Evolutionary conservation across 306 rosid species (phyloP), one percentile per base, ranked within the genome.

Genomic region (Prunus fruticosa): DNA sequence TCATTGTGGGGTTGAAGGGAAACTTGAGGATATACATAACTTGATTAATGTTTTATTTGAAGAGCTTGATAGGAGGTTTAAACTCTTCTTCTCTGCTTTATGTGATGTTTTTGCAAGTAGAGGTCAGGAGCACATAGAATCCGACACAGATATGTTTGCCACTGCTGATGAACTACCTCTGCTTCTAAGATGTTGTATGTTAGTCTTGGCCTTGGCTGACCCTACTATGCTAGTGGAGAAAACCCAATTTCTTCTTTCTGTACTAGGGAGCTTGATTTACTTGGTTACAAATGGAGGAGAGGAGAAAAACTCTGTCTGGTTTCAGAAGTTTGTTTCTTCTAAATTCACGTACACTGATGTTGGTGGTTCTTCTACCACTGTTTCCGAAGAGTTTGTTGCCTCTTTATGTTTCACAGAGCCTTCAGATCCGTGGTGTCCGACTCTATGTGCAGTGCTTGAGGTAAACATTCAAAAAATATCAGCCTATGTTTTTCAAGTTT

Each of bases 391-490:
- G 10, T 80, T 80, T 45, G 75, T 69, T 62, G 82, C 88, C 67
- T 78, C 81, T 58, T 56, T 84, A 43, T 75, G 80, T 71, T 78
- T 87, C 52, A 54, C 82, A 22, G 86, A 87, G 14, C 78, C 87
- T 30, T 78, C 87, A 54, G 86, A 83, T 64, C 86, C 67, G 27
- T 84, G 74, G 83, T 78, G 79, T 84, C 93, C 93, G 1, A 76
- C 84, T 80, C 76, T 92, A 30, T 84, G 87, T 75, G 67, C 90
- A 4, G 71, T 90, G 66, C 90, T 92, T 4, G 97, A 90, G 97
- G 98, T 91, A 86, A 30, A 45, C 23, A 13, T 53, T 54, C 7
- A 23, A 5, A 6, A 45, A 14, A 43, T 43, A n/a, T n/a, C 11
- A 71, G 4, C 74, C 19, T 38, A 38, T 38, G 43, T 38, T 34